Base-by-base conservation (phyloP, 192 early-diverging fungal species). In the Phycomyces nitens region DNA sequence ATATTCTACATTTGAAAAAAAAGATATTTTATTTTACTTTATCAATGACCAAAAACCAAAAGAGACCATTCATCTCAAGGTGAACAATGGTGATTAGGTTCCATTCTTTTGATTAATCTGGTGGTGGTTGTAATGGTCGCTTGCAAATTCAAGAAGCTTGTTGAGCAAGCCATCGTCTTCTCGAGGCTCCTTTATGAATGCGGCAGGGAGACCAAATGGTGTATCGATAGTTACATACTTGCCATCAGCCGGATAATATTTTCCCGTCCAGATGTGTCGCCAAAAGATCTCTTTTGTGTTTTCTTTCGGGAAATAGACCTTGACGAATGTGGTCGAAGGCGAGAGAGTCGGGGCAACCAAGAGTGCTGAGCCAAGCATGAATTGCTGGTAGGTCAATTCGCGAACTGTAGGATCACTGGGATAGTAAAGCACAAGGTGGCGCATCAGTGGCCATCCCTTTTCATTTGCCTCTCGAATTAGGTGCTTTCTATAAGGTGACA, bases 371-470 rank as follows among this genome's bases (percentile, higher is more conserved):
- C 77, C 77, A 1, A 78, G 44, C 15, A 79, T 40, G 58, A 69
- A 78, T 39, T 78, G 77, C 23, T 76, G 70, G n/a, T 70, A 75
- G 5, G 59, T 77, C 12, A 77, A 43, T n/a, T 59, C 29, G 29
- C 58, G 64, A 22, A 61, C 73, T 11, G 24, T 68, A 24, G 51
- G 39, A 49, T 77, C 68, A 15, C 69, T 24, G 20, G 72, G 69
- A 39, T 75, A 76, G 56, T 76, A 71, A 5, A 75, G 38, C 2
- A 77, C 57, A 12, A 57, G 58, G 24, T 76, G 74, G 0, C 75
- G 75, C 47, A 77, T 65, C 11, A 76, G 44, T 12, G 76, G 76
- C 62, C 65, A 68, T 16, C 76, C 76, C 11, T 71, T 67, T 11
- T 60, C 53, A 12, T 64, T 24, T 9, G 68, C 76, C 52, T 77